A percentile compares a stretch with the other conserved stretches of the same genome.
phyloP scores from a whole-genome alignment of 148 eudicot species.

The Simmondsia chinensis region DNA sequence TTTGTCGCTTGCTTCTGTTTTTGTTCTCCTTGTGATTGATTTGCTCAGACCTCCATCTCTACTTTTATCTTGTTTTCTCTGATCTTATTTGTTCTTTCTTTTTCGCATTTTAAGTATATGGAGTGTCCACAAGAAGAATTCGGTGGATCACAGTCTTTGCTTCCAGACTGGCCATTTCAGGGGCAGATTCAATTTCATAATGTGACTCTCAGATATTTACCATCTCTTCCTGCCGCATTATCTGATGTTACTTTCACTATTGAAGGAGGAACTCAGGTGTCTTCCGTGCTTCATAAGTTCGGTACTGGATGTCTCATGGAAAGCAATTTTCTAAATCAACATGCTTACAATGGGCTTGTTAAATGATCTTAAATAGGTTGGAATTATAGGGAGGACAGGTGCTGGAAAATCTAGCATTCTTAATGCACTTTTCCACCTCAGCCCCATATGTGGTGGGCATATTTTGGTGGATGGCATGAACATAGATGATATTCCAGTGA shows the following conservation, averaged over 20 bases:
- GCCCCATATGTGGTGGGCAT: constrained; percentile 57
- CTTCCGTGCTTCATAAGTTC: no score
- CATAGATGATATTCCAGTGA: constrained; percentile 36
- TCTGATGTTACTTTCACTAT: constrained; percentile 53
- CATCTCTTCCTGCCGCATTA: constrained; percentile 77
- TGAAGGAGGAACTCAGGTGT: constrained; percentile 72
- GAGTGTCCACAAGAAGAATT: constrained; percentile 74
- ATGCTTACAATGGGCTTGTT: not conserved
- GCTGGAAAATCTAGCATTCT: constrained; percentile 96
- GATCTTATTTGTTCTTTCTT: constrained; percentile 1
- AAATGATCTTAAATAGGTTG: constrained; percentile 44
- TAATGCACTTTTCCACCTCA: constrained; percentile 84
- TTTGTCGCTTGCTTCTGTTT: not conserved
- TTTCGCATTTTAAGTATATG: constrained; percentile 62
- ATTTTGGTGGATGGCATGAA: constrained; percentile 64
- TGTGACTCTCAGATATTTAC: constrained; percentile 79
- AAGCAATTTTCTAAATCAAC: no score
- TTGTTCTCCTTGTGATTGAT: no score
- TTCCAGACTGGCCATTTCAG: constrained; percentile 58
- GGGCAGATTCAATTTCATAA: constrained; percentile 72
- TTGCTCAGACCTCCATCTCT: not conserved
- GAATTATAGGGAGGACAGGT: constrained; percentile 94
- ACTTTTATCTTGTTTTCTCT: no score
- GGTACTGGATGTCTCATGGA: no score
- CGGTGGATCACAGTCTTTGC: constrained; percentile 24